phyloP scores from a whole-genome alignment of 345 rosid species.

The Acer yangbiense region DNA sequence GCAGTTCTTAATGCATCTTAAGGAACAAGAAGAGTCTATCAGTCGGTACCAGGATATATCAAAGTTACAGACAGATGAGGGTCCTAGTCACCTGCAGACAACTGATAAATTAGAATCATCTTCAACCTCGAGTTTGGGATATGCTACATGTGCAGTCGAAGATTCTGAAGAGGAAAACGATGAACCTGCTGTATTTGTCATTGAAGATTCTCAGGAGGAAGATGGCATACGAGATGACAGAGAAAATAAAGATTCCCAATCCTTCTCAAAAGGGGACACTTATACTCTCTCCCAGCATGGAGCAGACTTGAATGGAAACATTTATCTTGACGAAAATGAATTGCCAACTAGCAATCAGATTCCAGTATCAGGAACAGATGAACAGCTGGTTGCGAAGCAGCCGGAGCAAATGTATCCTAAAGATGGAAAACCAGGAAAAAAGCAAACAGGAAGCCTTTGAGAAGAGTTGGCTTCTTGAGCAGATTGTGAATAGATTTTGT shows the following conservation, averaged over 20 bases:
- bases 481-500: background rate
- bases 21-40: slow-evolving; percentile 31
- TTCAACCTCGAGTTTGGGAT: slow-evolving; percentile 12
- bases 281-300: background rate
- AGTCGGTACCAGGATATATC: slow-evolving; percentile 28
- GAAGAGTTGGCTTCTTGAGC: background rate
- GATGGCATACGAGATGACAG: slow-evolving; percentile 7
- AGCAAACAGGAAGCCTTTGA: background rate
- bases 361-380: slow-evolving; percentile 8
- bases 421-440: background rate
- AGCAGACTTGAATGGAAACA: background rate
- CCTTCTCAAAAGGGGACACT: background rate
- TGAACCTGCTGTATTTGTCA: background rate
- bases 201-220: slow-evolving; percentile 35
- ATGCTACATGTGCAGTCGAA: slow-evolving; percentile 25
- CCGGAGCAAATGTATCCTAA: background rate
- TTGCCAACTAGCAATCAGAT: background rate
- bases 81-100: slow-evolving; percentile 4
- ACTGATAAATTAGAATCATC: slow-evolving; percentile 5
- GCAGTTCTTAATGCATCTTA: slow-evolving; percentile 18
- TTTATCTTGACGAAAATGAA: slow-evolving; percentile 1
- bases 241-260: slow-evolving; percentile 3
- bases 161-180: slow-evolving; percentile 29
- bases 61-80: slow-evolving; percentile 18
- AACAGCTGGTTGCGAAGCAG: slow-evolving; percentile 10